Base-by-base conservation (phyloP, 1,139 yeast species). In the Candida glucosophila region DNA sequence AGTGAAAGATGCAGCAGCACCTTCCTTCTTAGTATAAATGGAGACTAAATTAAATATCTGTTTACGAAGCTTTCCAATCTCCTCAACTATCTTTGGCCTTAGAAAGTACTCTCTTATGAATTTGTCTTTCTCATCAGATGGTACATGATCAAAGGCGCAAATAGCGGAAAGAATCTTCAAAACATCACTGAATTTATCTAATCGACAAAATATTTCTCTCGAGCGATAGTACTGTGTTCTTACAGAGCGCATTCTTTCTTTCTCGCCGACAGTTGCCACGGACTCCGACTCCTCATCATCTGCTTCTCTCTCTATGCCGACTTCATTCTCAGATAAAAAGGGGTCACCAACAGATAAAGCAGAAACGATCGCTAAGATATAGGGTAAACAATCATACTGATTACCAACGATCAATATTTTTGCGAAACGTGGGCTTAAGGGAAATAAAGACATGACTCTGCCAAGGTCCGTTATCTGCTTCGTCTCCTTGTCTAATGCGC, bases 301-400 rank as follows among this genome's bases (percentile, higher is more conserved):
- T 22, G 35, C 31, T 22, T 36, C 38, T 7, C 44, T 45, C n/a
- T 39, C 41, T 16, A 77, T 58, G 0, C 86, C 86, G 11, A 81
- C 45, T 43, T 83, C 95, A 38, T 68, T 71, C 43, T 80, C 92
- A 15, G 67, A 66, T 19, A 85, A 55, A 42, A 86, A 83, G 5
- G 95, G 95, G 43, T 88, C 95, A 4, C 96, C 97, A 23, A 90
- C 97, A 0, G 97, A 79, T 22, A 92, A 56, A 0, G 90, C 95
- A 12, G 97, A 81, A 2, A 92, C 97, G 30, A 92, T 68, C 0
- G 97, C 92, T 29, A 90, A 75, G 14, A 90, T 65, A 43, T 83
- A 90, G 0, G 94, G 86, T 31, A 90, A 58, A 52, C 97, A 88
- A 4, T 72, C 78, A 29, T 72, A 74, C 49, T 90, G 96, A 47